A percentile compares a stretch with the other conserved stretches of the same genome.
phyloP scores from a whole-genome alignment of 2,329 filamentous ascomycete genomes.

The Rhinocladiella mackenziei region DNA sequence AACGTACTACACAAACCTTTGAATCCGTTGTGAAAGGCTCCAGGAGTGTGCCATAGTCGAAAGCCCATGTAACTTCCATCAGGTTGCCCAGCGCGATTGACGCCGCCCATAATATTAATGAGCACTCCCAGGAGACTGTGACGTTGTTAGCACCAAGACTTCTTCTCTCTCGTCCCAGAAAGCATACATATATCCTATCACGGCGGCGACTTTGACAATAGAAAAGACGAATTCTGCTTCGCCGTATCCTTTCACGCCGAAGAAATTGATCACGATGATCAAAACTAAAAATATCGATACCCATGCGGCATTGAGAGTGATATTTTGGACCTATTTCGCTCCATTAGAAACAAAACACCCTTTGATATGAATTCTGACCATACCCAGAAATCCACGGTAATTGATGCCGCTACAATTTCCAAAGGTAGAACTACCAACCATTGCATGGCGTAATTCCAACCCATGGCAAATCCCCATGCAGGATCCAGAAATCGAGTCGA shows the following conservation, averaged over 20 bases:
- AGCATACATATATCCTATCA: conserved; percentile 74
- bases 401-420: conserved; percentile 75
- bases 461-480: conserved; percentile 48
- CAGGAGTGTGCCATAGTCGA: conserved; percentile 60
- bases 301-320: conserved; percentile 38
- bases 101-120: conserved; percentile 60
- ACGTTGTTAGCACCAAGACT: conserved; percentile 7
- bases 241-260: conserved; percentile 77
- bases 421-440: conserved; percentile 79
- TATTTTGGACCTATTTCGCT: conserved; percentile 28
- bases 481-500: conserved; percentile 90
- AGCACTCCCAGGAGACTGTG: conserved; percentile 74
- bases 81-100: conserved; percentile 62
- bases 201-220: conserved; percentile 73
- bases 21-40: conserved; percentile 47
- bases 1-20: conserved; percentile 56
- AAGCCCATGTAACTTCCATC: conserved; percentile 74
- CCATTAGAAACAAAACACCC: too few relatives aligned
- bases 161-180: background rate
- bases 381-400: conserved; percentile 73
- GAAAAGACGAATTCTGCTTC: conserved; percentile 80
- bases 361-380: background rate
- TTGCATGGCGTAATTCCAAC: conserved; percentile 66
- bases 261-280: conserved; percentile 73
- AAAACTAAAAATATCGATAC: conserved; percentile 70